Evolutionary conservation across 371 early-diverging fungal species (phyloP).

Genomic region (Rhizopus stolonifer): DNA sequence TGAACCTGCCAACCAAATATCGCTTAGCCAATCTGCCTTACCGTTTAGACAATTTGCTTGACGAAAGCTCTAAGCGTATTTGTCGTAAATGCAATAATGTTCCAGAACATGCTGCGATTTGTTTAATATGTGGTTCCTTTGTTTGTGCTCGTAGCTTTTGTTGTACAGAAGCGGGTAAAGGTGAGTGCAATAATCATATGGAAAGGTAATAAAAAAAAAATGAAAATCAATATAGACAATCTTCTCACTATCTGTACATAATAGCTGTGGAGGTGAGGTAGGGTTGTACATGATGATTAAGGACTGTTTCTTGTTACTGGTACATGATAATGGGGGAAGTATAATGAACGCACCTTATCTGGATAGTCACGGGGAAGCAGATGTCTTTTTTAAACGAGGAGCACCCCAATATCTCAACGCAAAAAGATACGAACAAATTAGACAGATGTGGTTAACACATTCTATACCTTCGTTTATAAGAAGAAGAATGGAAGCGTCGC

Average conservation of each 20-base stretch:
- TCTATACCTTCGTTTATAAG: conserved; percentile 86
- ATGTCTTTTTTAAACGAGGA: conserved; percentile 66
- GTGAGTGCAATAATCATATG: conserved; percentile 92
- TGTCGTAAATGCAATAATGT: conserved; percentile 84
- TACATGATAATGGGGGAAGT: conserved; percentile 80
- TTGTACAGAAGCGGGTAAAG: conserved; percentile 80
- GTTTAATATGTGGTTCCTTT: conserved; percentile 90
- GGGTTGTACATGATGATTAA: conserved; percentile 88
- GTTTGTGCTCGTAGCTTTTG: conserved; percentile 92
- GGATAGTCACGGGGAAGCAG: conserved; percentile 92
- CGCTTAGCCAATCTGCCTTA: conserved; percentile 77
- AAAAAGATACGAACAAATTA: conserved; percentile 87
- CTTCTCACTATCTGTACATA: not conserved
- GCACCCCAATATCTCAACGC: conserved; percentile 83
- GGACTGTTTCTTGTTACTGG: conserved; percentile 74
- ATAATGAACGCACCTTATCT: conserved; percentile 91
- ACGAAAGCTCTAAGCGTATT: conserved; percentile 68
- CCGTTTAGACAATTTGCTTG: conserved; percentile 81
- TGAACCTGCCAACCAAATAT: conserved; percentile 59
- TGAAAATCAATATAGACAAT: not conserved
- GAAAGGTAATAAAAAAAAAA: conserved; percentile 55
- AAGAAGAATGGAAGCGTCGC: conserved; percentile 74
- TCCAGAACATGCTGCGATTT: conserved; percentile 88
- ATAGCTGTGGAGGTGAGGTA: conserved; percentile 85
- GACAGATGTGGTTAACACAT: conserved; percentile 83